Evolutionary conservation across 345 rosid genomes (phyloP).

Genomic region (Pistacia vera): DNA sequence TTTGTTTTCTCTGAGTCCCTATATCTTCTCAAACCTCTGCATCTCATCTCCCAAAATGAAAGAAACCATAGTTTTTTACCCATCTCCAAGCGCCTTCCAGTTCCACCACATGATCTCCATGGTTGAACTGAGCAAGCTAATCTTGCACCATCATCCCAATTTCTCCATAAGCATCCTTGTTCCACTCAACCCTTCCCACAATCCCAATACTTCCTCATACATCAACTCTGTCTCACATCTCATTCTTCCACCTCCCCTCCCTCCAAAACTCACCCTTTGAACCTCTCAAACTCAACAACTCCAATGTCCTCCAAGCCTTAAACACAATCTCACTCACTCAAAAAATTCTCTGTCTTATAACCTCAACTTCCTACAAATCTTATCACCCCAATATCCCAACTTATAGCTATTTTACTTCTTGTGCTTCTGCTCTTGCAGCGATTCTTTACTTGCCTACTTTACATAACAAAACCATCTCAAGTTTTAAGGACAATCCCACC

Average conservation of each 20-base stretch:
- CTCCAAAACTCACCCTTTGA: conserved; percentile 9
- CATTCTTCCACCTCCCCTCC: conserved; percentile 21
- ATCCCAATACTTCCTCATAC: background rate
- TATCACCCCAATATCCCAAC: conserved; percentile 23
- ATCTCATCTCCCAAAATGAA: conserved; percentile 6
- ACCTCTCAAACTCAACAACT: conserved; percentile 14
- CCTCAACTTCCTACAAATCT: conserved; percentile 11
- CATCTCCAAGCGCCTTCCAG: conserved; percentile 16
- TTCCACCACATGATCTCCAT: conserved; percentile 23
- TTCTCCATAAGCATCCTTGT: conserved; percentile 19
- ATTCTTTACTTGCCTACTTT: conserved; percentile 29
- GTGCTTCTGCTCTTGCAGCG: conserved; percentile 29
- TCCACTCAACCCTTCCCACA: background rate
- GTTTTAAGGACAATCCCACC: conserved; percentile 26
- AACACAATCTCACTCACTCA: conserved; percentile 8
- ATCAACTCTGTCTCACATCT: no score
- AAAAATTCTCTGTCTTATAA: conserved; percentile 11
- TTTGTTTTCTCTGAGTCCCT: no score
- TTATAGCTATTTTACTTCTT: conserved; percentile 31
- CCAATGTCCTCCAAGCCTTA: conserved; percentile 19
- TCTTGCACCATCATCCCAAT: conserved; percentile 12
- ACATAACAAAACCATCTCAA: conserved; percentile 16
- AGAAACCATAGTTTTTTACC: conserved; percentile 17
- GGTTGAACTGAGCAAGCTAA: conserved; percentile 31
- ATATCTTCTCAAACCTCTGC: no score